Evolutionary conservation across 352 stramenopile species (phyloP).

Genomic region (Globisporangium splendens): DNA sequence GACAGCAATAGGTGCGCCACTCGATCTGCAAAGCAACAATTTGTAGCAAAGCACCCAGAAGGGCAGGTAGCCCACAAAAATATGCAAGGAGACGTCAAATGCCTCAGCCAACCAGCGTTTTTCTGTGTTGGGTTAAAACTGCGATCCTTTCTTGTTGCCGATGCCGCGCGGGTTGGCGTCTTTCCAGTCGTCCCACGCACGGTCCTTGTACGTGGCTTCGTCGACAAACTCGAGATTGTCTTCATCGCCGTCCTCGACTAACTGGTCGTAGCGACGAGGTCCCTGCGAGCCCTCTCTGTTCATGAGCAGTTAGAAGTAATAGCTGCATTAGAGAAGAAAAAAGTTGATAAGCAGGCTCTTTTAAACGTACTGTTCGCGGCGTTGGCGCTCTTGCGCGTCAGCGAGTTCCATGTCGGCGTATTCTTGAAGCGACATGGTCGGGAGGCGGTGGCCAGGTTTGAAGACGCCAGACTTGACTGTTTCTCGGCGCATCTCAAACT

Average conservation of each 20-base stretch:
- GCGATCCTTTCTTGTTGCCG: constrained; percentile 95
- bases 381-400: constrained; percentile 86
- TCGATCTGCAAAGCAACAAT: neutral
- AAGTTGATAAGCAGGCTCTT: constrained; percentile 2
- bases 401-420: constrained; percentile 87
- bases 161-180: constrained; percentile 94
- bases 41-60: neutral
- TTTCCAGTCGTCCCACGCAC: constrained; percentile 97
- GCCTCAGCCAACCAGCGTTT: neutral
- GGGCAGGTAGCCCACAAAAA: too few relatives aligned
- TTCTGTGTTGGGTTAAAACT: constrained; percentile 72
- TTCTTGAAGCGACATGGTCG: constrained; percentile 95
- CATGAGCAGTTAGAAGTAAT: neutral
- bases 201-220: constrained; percentile 90
- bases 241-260: constrained; percentile 94
- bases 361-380: constrained; percentile 57
- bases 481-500: constrained; percentile 87
- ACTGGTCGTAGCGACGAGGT: constrained; percentile 90
- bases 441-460: constrained; percentile 92
- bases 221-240: constrained; percentile 92
- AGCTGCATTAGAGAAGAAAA: neutral
- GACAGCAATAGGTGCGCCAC: neutral
- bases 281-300: constrained; percentile 50
- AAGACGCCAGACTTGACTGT: constrained; percentile 90
- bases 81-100: too few relatives aligned